Percentiles rank a stretch among this genome's conserved stretches.
Conservation (phyloP, 1,139 yeast species). For the Debaryomycetaceae sp. region DNA sequence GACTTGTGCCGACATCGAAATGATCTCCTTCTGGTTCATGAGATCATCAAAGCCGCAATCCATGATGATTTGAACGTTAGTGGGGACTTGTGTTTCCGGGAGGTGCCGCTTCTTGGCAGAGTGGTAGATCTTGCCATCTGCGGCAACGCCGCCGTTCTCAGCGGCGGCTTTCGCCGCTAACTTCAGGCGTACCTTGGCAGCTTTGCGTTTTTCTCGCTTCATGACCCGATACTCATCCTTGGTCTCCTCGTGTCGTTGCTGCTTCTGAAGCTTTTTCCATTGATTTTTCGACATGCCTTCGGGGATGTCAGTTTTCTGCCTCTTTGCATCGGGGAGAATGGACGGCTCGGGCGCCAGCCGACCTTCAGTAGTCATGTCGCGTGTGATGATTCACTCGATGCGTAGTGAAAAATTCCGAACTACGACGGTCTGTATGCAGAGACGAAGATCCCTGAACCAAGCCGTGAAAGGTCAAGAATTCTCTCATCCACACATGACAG, state of each 20-base stretch:
- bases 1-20: slow-evolving; percentile 74
- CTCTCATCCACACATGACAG: too few species aligned
- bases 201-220: slow-evolving; percentile 53
- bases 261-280: slow-evolving; percentile 69
- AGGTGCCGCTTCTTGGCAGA: slow-evolving; percentile 25
- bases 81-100: slow-evolving; percentile 38
- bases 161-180: slow-evolving; percentile 14
- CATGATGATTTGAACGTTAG: slow-evolving; percentile 54
- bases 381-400: too few species aligned
- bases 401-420: too few species aligned
- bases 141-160: slow-evolving; percentile 10
- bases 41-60: slow-evolving; percentile 90
- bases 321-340: slow-evolving; percentile 9
- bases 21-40: slow-evolving; percentile 78
- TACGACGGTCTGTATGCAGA: too few species aligned
- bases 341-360: slow-evolving; percentile 4
- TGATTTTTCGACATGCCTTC: slow-evolving; percentile 83
- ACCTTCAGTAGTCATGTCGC: neutral
- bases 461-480: too few species aligned
- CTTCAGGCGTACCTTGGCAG: slow-evolving; percentile 27
- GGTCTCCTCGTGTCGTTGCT: slow-evolving; percentile 57
- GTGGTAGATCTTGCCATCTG: slow-evolving; percentile 19
- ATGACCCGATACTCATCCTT: slow-evolving; percentile 53
- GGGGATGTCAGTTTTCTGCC: slow-evolving; percentile 42
- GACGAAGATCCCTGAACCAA: too few species aligned